Evolutionary conservation across 2,329 filamentous ascomycete species (phyloP).

Genomic region (Chrysoporthe puriensis): DNA sequence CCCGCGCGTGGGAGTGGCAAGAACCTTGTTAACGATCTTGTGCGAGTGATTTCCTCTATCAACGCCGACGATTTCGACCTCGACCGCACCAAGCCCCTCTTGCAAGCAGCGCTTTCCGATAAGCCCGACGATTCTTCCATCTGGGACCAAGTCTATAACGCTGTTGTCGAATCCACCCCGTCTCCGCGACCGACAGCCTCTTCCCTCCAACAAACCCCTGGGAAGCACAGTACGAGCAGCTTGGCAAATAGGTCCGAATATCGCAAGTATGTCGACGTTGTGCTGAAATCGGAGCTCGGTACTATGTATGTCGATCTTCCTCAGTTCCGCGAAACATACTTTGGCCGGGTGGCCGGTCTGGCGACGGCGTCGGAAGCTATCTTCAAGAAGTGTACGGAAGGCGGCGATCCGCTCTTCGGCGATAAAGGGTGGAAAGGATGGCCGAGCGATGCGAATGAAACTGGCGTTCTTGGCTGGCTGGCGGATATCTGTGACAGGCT

Average conservation of each 20-base stretch:
- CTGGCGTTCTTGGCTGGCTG: too few relatives aligned
- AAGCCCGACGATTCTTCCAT: background rate
- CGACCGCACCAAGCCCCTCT: slow-evolving; percentile 32
- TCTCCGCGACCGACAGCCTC: background rate
- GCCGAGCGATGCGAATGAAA: too few relatives aligned
- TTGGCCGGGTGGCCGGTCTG: too few relatives aligned
- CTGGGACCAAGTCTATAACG: background rate
- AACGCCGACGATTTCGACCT: slow-evolving; percentile 33
- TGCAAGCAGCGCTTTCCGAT: background rate
- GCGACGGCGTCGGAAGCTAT: too few relatives aligned
- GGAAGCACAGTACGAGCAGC: slow-evolving; percentile 38
- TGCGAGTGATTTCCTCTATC: slow-evolving; percentile 28
- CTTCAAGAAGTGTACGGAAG: slow-evolving; percentile 18
- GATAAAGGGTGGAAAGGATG: too few relatives aligned
- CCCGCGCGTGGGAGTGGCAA: too few relatives aligned
- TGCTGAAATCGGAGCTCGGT: slow-evolving; percentile 42
- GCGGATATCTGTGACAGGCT: too few relatives aligned
- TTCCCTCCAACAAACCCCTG: slow-evolving; percentile 38
- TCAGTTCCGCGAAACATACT: too few relatives aligned
- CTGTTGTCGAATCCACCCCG: background rate
- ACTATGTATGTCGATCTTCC: slow-evolving; percentile 13
- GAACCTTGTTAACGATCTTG: too few relatives aligned
- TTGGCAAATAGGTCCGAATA: slow-evolving; percentile 42
- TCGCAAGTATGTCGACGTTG: slow-evolving; percentile 38
- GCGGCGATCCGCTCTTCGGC: slow-evolving; percentile 37